Base-by-base conservation (phyloP, 163 green algal species). In the Chlamydomonas reinhardtii region DNA sequence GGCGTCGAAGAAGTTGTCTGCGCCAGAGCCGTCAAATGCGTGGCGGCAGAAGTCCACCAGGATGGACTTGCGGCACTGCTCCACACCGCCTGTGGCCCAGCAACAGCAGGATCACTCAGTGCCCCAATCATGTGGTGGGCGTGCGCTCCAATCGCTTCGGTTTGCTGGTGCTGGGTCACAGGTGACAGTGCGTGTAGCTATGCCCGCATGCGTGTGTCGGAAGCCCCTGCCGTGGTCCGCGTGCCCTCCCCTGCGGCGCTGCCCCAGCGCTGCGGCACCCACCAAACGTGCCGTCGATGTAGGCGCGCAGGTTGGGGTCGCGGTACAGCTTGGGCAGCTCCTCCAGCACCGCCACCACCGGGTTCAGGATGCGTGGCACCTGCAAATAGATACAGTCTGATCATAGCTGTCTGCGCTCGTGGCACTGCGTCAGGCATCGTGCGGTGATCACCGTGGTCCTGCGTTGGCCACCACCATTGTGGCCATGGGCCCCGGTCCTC, bases 11-110 rank as follows among this genome's bases (percentile, higher is more conserved):
- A 98, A 98, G 91, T 96, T 97, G 80, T 74, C 74, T 17, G 97
- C 96, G 31, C 97, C 97, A 59, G 80, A 93, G 76, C 97, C 97
- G 87, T 99, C 97, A 86, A 99, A 99, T 0, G 94, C 97, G 86
- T 99, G 96, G 17, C 95, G 89, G 94, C 98, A 99, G 84, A 99
- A 99, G 86, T 99, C 97, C 8, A 79, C 69, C 43, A 99, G 85
- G 72, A 99, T 98, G 19, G 81, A 64, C 77, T 96, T 95, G 59
- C 91, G 93, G 88, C 88, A 95, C 52, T 89, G 74, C 79, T 98
- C 96, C n/a, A 96, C 76, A 56, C 92, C 89, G 31, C 95, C 95
- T 92, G 65, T 43, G 25, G 56, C 56, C 59, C 17, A 66, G 17
- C 59, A 29, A n/a, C n/a, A n/a, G n/a, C 56, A 64, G 4, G 19